Evolutionary conservation across 1,284 basidiomycete genomes (phyloP).

Genomic region (Pyrrhoderma lamaoense): DNA sequence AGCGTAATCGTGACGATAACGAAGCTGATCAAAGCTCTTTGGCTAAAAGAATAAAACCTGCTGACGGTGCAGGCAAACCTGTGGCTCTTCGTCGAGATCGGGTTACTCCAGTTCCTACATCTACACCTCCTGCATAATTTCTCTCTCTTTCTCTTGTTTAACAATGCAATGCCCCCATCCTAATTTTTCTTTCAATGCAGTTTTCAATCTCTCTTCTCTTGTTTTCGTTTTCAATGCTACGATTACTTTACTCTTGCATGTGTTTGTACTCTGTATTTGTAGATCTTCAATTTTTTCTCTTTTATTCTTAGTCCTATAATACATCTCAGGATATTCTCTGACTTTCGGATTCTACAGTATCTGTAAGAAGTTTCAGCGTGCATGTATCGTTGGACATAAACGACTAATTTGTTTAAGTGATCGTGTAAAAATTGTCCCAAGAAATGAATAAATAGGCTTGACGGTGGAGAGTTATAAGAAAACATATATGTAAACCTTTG

Average conservation of each 20-base stretch:
- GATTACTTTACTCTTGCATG: constrained; percentile 5
- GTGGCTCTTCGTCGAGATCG: constrained; percentile 28
- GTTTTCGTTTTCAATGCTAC: too few species aligned
- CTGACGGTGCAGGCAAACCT: constrained; percentile 26
- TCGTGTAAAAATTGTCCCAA: too few species aligned
- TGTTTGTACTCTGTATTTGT: constrained; percentile 5
- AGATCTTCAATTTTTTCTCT: constrained; percentile 9
- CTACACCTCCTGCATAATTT: constrained; percentile 13
- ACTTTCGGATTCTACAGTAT: too few species aligned
- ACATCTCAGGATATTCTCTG: neutral
- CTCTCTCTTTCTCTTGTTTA: neutral
- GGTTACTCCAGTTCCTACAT: constrained; percentile 5
- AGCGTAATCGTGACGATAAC: constrained; percentile 58
- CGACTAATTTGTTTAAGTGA: too few species aligned
- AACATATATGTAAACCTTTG: too few species aligned
- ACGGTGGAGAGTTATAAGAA: too few species aligned
- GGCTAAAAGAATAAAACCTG: constrained; percentile 64
- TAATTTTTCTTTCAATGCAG: too few species aligned
- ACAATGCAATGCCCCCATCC: too few species aligned
- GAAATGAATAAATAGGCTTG: too few species aligned
- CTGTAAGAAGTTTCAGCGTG: too few species aligned
- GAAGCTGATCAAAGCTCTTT: constrained; percentile 40
- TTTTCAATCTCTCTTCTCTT: too few species aligned
- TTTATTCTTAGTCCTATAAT: constrained; percentile 1
- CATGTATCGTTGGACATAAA: too few species aligned